These are phyloP conservation scores for Wickerhamiella azymoides DNA, from an alignment of 805 yeast genomes.

Conservation along the genomic window DNA sequence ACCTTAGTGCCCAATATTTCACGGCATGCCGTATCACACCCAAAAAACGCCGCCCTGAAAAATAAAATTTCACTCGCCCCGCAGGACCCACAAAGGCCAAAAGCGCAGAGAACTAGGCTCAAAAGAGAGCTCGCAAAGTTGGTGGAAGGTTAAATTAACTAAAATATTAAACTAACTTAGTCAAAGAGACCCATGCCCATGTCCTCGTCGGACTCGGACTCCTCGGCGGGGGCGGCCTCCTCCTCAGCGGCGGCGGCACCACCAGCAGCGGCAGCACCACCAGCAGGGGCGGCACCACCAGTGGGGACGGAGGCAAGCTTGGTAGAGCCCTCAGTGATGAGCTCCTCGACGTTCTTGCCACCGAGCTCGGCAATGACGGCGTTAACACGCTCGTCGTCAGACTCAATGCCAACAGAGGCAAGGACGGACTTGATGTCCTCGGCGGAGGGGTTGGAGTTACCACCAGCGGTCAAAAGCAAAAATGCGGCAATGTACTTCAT, in stretches of 20 bases:
- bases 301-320: slow-evolving; percentile 96
- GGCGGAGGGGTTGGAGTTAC: slow-evolving; percentile 87
- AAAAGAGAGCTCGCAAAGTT: neutral
- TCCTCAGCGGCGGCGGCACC: slow-evolving; percentile 60
- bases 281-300: slow-evolving; percentile 90
- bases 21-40: no score
- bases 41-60: no score
- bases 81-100: no score
- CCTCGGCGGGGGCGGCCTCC: slow-evolving; percentile 51
- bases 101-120: no score
- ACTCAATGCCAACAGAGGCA: slow-evolving; percentile 92
- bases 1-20: no score
- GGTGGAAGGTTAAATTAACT: neutral
- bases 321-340: slow-evolving; percentile 87
- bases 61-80: neutral
- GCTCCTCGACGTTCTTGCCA: slow-evolving; percentile 82
- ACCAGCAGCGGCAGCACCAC: slow-evolving; percentile 58
- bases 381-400: slow-evolving; percentile 76
- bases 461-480: slow-evolving; percentile 95
- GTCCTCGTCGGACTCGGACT: slow-evolving; percentile 31
- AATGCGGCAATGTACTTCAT: slow-evolving; percentile 99
- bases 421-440: slow-evolving; percentile 78
- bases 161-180: slow-evolving; percentile 33
- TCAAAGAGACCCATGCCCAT: slow-evolving; percentile 86
- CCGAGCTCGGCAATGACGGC: slow-evolving; percentile 72